phyloP scores from a whole-genome alignment of 495 filamentous ascomycete genomes.

The Polyplosphaeria fusca region DNA sequence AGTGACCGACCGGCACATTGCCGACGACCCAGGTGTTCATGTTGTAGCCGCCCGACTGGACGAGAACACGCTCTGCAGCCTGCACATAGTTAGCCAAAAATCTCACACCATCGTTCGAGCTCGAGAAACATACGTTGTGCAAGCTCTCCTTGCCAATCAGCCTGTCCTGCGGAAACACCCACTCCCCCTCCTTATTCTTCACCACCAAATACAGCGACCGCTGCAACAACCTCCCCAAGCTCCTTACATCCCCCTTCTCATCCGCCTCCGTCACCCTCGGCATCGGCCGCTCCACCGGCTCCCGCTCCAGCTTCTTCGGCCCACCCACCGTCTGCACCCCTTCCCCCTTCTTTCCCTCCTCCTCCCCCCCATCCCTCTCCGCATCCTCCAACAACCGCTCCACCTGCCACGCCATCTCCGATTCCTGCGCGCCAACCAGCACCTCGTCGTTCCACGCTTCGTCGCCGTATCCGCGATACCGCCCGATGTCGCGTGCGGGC shows the following conservation, averaged over 20 bases:
- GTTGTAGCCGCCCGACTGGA: conserved; percentile 77
- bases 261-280: conserved; percentile 77
- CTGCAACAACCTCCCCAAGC: conserved; percentile 72
- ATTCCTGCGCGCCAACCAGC: conserved; percentile 64
- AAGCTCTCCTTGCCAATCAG: conserved; percentile 69
- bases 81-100: conserved; percentile 40
- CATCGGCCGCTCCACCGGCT: conserved; percentile 68
- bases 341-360: conserved; percentile 10
- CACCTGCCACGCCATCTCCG: conserved; percentile 57
- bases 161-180: conserved; percentile 73
- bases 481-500: conserved; percentile 76
- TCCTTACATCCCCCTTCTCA: conserved; percentile 64
- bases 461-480: conserved; percentile 74
- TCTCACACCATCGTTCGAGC: neutral
- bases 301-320: conserved; percentile 48
- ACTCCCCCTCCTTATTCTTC: conserved; percentile 60
- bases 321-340: conserved; percentile 9
- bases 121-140: conserved; percentile 62
- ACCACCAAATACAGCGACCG: conserved; percentile 85
- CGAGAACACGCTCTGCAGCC: conserved; percentile 76
- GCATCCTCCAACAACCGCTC: conserved; percentile 73
- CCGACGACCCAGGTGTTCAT: conserved; percentile 99
- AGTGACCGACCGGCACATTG: conserved; percentile 81
- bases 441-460: conserved; percentile 92
- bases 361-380: conserved; percentile 52